Evolutionary conservation across 2,329 filamentous ascomycete species (phyloP), one percentile per base, ranked within the genome.

Genomic region (Graphilbum fragrans): DNA sequence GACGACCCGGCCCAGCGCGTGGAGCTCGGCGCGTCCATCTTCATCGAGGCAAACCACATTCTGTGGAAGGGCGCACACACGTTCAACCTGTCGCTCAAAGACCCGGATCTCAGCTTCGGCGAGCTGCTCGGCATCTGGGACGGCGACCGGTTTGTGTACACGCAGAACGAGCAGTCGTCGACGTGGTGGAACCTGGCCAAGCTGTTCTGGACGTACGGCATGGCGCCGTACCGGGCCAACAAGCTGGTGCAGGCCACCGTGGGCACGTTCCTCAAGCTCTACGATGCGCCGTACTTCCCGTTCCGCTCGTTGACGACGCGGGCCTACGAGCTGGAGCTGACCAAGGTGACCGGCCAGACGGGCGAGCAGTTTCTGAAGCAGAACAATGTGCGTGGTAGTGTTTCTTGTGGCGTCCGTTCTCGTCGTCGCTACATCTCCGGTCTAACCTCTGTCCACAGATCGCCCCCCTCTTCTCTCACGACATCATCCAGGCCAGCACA

Each of bases 21-120:
- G 29, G 92, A 98, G 58, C 68, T 96, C 1, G 92, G 92, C 16
- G 92, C 84, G 11, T 90, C 82, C 46, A 94, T 96, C 52, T 98
- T 96, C 56, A 85, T 96, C 35, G 59, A 81, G 38, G 74, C 82
- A 35, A 98, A 96, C 55, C 67, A 77, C 32, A 94, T 94, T 52
- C 71, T 98, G 32, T 75, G 80, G 52, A 79, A 83, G 41, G 82
- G 87, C 1, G 78, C 75, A 8, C 62, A 72, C 25, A 69, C 74
- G 14, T 87, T 94, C 55, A 75, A 75, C n/a, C 74, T 98, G 4
- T 62, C 65, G 0, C 62, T 76, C 2, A 62, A 58, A n/a, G 62
- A 61, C 10, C 60, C 59, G 2, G 63, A 66, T 17, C 57, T 62
- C 8, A 62, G 70, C 27, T 63, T 67, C 17, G 71, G 70, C 14